Evolutionary conservation across 2,329 filamentous ascomycete genomes (phyloP).

Genomic region (Fusarium brachygibbosum): DNA sequence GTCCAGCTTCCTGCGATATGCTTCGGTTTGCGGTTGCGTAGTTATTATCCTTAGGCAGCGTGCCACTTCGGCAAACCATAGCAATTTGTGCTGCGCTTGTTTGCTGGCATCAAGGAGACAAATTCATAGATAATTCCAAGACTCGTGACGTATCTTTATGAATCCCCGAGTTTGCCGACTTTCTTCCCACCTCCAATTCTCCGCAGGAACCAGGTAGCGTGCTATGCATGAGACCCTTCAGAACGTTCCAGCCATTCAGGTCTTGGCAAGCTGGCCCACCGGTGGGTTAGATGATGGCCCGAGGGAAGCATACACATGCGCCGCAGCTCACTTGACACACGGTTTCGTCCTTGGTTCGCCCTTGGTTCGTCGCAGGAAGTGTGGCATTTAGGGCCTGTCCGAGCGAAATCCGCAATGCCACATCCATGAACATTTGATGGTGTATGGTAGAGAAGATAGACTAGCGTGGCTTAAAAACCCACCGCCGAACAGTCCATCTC

Average conservation of each 20-base stretch:
- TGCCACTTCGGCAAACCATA: neutral
- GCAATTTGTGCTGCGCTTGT: neutral
- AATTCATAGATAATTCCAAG: conserved; percentile 8
- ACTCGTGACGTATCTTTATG: conserved; percentile 17
- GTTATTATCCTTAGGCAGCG: neutral
- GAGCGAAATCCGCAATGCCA: conserved; percentile 44
- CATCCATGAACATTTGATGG: conserved; percentile 40
- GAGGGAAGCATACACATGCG: conserved; percentile 49
- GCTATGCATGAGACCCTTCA: conserved; percentile 19
- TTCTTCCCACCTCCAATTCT: conserved; percentile 11
- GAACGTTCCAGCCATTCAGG: conserved; percentile 21
- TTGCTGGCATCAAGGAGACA: neutral
- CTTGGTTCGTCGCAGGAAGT: conserved; percentile 36
- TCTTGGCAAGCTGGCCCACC: conserved; percentile 33
- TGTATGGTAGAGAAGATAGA: conserved; percentile 41
- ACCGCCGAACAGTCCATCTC: conserved; percentile 23
- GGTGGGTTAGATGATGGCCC: conserved; percentile 39
- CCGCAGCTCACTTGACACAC: conserved; percentile 52
- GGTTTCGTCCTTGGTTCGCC: conserved; percentile 42
- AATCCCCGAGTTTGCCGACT: conserved; percentile 32
- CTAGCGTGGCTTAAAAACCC: conserved; percentile 22
- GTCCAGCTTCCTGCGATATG: conserved; percentile 8
- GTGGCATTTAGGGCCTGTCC: conserved; percentile 42
- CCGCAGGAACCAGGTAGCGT: conserved; percentile 28
- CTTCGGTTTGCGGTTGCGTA: conserved; percentile 4